These are phyloP conservation scores for Clausena lansium DNA, from an alignment of 345 rosid species.

Conservation along the genomic window DNA sequence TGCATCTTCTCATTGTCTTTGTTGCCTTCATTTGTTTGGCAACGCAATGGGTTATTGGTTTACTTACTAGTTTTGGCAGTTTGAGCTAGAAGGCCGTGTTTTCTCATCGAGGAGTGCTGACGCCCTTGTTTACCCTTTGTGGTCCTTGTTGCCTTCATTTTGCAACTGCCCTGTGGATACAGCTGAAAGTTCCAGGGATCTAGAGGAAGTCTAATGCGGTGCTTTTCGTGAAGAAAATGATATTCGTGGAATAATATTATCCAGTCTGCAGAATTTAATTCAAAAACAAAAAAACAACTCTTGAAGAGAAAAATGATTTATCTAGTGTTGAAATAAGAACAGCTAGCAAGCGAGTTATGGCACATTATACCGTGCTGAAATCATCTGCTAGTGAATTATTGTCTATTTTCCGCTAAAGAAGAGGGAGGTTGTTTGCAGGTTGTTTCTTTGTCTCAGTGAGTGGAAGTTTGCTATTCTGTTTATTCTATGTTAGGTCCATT, in stretches of 20 bases:
- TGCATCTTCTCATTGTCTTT: neutral
- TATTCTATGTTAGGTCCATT: no score
- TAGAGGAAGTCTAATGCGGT: slow-evolving; percentile 43
- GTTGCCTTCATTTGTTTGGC: slow-evolving; percentile 7
- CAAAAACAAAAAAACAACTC: slow-evolving; percentile 58
- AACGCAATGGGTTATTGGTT: slow-evolving; percentile 17
- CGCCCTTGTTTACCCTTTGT: slow-evolving; percentile 70
- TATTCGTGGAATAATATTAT: slow-evolving; percentile 68
- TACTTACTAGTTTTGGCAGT: slow-evolving; percentile 46
- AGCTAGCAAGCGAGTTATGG: slow-evolving; percentile 49
- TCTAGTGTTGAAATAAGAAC: slow-evolving; percentile 34
- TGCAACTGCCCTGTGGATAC: slow-evolving; percentile 84
- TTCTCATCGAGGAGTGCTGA: slow-evolving; percentile 63
- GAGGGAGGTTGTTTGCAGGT: slow-evolving; percentile 96
- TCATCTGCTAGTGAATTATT: slow-evolving; percentile 61
- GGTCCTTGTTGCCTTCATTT: slow-evolving; percentile 94
- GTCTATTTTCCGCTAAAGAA: slow-evolving; percentile 59
- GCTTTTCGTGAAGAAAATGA: slow-evolving; percentile 61
- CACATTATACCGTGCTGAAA: slow-evolving; percentile 56
- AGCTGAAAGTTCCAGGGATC: slow-evolving; percentile 67
- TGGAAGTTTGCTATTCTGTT: slow-evolving; percentile 6
- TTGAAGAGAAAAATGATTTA: slow-evolving; percentile 40
- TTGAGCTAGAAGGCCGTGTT: slow-evolving; percentile 65
- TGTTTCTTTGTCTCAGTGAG: slow-evolving; percentile 7
- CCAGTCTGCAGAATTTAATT: slow-evolving; percentile 65